These are phyloP conservation scores for Phytophthora hybrid DNA, from an alignment of 352 stramenopile species.

Conservation along the genomic window DNA sequence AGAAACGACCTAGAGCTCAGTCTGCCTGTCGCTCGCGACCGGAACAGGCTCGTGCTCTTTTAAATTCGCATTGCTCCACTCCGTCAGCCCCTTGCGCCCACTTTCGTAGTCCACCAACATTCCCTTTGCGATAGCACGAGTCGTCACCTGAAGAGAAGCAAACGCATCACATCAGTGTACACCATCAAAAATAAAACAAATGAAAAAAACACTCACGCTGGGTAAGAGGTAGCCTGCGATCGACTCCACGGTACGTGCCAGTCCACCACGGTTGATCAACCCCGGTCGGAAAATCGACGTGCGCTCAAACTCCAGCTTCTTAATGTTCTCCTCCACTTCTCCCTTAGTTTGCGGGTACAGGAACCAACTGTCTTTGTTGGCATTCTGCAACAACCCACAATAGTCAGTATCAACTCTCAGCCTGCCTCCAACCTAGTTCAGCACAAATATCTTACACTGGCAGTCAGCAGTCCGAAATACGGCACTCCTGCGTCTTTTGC, in stretches of 20 bases:
- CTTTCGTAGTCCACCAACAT: conserved; percentile 75
- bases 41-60: conserved; percentile 35
- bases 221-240: conserved; percentile 54
- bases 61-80: conserved; percentile 60
- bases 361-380: conserved; percentile 80
- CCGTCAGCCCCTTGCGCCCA: conserved; percentile 43
- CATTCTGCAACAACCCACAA: conserved; percentile 35
- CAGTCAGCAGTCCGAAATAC: conserved; percentile 72
- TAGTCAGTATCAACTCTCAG: neutral
- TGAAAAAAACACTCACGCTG: conserved; percentile 36
- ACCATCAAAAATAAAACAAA: neutral
- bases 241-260: conserved; percentile 60
- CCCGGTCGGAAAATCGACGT: conserved; percentile 71
- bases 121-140: conserved; percentile 54
- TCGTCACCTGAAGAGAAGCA: conserved; percentile 51
- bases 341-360: conserved; percentile 79
- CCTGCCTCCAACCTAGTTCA: neutral
- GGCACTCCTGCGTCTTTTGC: conserved; percentile 49
- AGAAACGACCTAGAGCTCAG: conserved; percentile 22
- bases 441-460: conserved; percentile 44
- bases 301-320: conserved; percentile 53
- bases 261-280: conserved; percentile 60
- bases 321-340: conserved; percentile 68
- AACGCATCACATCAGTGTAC: neutral
- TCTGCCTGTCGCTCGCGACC: conserved; percentile 10